These are phyloP conservation scores for Phialocephala sp. DNA, from an alignment of 2,329 filamentous ascomycete genomes.

Conservation along the genomic window DNA sequence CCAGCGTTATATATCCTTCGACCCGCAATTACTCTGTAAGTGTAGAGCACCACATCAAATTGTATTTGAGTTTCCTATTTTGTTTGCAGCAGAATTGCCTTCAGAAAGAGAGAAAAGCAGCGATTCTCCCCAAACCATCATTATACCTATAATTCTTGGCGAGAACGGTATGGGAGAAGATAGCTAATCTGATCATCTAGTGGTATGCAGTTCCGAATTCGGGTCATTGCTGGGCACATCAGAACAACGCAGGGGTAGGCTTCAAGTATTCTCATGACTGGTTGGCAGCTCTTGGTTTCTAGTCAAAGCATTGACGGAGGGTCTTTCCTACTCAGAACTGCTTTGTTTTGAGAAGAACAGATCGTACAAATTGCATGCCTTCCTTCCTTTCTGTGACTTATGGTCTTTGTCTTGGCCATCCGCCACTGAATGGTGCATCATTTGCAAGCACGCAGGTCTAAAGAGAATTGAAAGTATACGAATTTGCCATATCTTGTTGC, in stretches of 20 bases:
- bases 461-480: too few species aligned
- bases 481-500: too few species aligned
- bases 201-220: constrained; percentile 27
- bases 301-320: background rate
- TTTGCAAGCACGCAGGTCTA: too few species aligned
- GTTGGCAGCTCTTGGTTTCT: constrained; percentile 26
- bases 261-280: constrained; percentile 25
- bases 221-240: constrained; percentile 29
- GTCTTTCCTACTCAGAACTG: too few species aligned
- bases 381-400: too few species aligned
- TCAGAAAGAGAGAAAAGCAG: background rate
- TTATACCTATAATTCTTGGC: background rate
- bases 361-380: too few species aligned
- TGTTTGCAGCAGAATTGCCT: background rate
- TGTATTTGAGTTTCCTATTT: background rate
- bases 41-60: background rate
- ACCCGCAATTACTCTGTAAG: constrained; percentile 22
- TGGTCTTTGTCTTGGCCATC: too few species aligned
- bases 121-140: background rate
- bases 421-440: too few species aligned
- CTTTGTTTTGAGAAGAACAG: too few species aligned
- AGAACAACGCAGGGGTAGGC: constrained; percentile 20
- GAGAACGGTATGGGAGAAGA: background rate
- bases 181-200: background rate
- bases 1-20: constrained; percentile 21